Conservation (phyloP, 148 eudicot genomes). For the Rhododendron ferrugineum region DNA sequence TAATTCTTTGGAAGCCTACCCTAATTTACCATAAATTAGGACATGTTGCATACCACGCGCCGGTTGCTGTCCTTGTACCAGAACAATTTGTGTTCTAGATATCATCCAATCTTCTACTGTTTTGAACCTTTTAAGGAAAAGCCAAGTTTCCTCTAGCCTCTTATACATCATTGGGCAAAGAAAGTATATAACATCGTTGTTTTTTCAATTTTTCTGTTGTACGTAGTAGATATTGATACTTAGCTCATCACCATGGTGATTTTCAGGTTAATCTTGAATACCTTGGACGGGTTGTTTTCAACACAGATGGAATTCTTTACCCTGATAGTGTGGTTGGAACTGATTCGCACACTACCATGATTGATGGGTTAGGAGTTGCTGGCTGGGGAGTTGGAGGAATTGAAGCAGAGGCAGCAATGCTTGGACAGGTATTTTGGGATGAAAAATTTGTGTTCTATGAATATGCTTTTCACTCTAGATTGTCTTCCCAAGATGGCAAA, state of each 20-base stretch:
- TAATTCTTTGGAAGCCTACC: neutral
- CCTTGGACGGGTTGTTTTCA: slow-evolving; percentile 97
- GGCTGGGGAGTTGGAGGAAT: slow-evolving; percentile 99
- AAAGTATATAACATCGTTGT: neutral
- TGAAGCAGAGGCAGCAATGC: slow-evolving; percentile 98
- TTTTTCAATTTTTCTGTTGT: neutral
- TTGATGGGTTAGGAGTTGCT: slow-evolving; percentile 98
- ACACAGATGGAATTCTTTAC: slow-evolving; percentile 74
- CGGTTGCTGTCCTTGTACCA: neutral
- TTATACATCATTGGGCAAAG: neutral
- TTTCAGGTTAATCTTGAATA: slow-evolving; percentile 92
- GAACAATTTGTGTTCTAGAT: neutral
- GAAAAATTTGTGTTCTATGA: neutral
- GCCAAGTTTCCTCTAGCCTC: neutral
- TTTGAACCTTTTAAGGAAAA: neutral
- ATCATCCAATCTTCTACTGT: neutral
- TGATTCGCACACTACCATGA: slow-evolving; percentile 99
- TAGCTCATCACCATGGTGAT: neutral
- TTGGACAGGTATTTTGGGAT: slow-evolving; percentile 69
- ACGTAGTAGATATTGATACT: neutral
- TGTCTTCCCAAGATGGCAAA: neutral
- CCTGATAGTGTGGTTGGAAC: slow-evolving; percentile 99
- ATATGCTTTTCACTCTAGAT: neutral
- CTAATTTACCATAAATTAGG: neutral
- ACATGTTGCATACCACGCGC: neutral